A percentile compares a stretch with the other conserved stretches of the same genome.
Conservation (phyloP, 2,329 filamentous ascomycete genomes). For the Elsinoe ampelina region DNA sequence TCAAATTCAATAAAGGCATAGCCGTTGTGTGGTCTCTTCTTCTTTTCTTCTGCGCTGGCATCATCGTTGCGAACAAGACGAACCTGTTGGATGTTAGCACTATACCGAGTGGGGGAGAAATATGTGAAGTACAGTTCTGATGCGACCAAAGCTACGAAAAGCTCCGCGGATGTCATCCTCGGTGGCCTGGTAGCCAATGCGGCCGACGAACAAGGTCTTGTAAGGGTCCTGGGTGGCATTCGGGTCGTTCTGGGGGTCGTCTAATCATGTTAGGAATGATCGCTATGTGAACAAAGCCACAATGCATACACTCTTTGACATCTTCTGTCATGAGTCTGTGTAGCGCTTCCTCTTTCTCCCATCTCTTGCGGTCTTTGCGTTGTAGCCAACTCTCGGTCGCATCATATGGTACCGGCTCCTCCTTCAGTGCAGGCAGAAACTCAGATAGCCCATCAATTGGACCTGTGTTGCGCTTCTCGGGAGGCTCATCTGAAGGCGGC, state of each 20-base stretch:
- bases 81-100: slow-evolving; percentile 48
- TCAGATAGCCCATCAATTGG: slow-evolving; percentile 63
- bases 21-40: slow-evolving; percentile 66
- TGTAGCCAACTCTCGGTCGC: slow-evolving; percentile 92
- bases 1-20: slow-evolving; percentile 98
- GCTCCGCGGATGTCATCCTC: slow-evolving; percentile 86
- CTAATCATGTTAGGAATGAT: slow-evolving; percentile 36
- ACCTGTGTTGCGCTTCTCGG: slow-evolving; percentile 70
- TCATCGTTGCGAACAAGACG: slow-evolving; percentile 67
- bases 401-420: slow-evolving; percentile 67
- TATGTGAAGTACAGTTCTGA: slow-evolving; percentile 1
- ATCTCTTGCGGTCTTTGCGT: slow-evolving; percentile 70
- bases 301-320: slow-evolving; percentile 31
- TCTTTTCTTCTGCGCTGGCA: slow-evolving; percentile 33
- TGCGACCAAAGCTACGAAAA: slow-evolving; percentile 46
- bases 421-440: slow-evolving; percentile 62
- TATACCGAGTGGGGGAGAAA: slow-evolving; percentile 14
- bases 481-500: slow-evolving; percentile 69
- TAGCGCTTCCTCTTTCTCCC: slow-evolving; percentile 64
- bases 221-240: slow-evolving; percentile 90
- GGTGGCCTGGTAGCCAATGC: slow-evolving; percentile 80
- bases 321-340: slow-evolving; percentile 58
- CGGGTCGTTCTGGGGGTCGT: slow-evolving; percentile 72
- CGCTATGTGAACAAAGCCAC: not conserved
- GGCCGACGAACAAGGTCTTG: slow-evolving; percentile 86